These are phyloP conservation scores for Termitomyces bulborhizus DNA, from an alignment of 768 basidiomycete species.

Conservation along the genomic window DNA sequence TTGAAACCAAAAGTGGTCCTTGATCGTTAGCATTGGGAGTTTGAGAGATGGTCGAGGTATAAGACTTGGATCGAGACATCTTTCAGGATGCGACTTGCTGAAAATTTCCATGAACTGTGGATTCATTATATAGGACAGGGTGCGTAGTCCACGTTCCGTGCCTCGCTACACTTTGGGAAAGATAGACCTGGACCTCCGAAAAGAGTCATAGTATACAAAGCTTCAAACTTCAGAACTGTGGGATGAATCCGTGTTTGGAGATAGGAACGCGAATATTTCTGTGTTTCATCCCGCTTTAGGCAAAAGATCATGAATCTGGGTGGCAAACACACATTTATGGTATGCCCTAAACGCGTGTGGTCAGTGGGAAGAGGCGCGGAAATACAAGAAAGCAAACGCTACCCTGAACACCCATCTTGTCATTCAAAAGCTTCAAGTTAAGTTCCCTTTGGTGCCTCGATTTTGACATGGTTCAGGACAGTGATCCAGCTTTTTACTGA, in stretches of 20 bases:
- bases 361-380: background rate
- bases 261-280: background rate
- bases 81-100: background rate
- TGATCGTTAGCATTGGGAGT: background rate
- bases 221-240: background rate
- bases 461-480: background rate
- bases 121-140: constrained; percentile 9
- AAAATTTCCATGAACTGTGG: background rate
- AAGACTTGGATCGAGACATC: constrained; percentile 3
- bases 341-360: background rate
- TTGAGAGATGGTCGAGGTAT: background rate
- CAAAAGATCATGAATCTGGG: background rate
- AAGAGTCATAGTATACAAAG: background rate
- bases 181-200: background rate
- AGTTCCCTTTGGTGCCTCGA: background rate
- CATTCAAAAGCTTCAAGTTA: background rate
- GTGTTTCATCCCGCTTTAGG: background rate
- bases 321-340: background rate
- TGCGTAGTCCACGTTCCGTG: background rate
- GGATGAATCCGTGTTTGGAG: background rate
- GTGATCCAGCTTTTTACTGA: too few species aligned
- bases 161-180: background rate
- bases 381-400: background rate
- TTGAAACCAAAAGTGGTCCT: background rate
- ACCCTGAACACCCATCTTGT: background rate